Base-by-base conservation (phyloP, 139 green algal species). In the Picochlorum sp. region DNA sequence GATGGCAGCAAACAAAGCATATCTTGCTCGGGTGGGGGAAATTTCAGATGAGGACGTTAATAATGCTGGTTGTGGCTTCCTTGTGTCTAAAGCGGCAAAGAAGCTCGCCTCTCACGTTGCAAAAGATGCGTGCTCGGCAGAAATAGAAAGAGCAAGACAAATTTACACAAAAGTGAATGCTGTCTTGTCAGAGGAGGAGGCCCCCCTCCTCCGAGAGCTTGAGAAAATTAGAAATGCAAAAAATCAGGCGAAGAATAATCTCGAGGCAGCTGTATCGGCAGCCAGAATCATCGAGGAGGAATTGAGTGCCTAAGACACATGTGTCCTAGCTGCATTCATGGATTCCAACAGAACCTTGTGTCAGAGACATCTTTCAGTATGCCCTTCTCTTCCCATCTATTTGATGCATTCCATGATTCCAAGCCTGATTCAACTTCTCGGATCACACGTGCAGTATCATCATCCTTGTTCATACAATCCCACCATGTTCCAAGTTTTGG, bases 401-500 rank as follows among this genome's bases (percentile, higher is more conserved):
- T 71, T 16, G 71, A 70, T 13, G 59, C 49, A 38, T 71, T 73
- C 84, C 84, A 91, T 5, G 56, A 57, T 11, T 78, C 45, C 59
- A 90, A 68, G 0, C 65, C 82, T 8, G 26, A 49, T n/a, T 68
- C 63, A 51, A 90, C 62, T 69, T 89, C 79, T 0, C 54, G 63
- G 49, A 87, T 81, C 16, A 88, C 75, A 62, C 68, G 51, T n/a
- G 59, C 56, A 8, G 45, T 77, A 45, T 66, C 69, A 0, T 50
- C n/a, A 30, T 89, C 84, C 20, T 58, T 44, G 57, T 69, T 66
- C 58, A 89, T 75, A 13, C 47, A 21, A 4, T 26, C 58, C 75
- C 79, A 94, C 78, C 79, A 90, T 5, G 51, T 62, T 37, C 49
- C 70, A 41, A 90, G 73, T 70, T 83, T 85, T 59, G 83, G 84